These are phyloP conservation scores for Pseudoscleropodium purum DNA, from an alignment of 225 moss, liverwort and hornwort species.

Conservation along the genomic window DNA sequence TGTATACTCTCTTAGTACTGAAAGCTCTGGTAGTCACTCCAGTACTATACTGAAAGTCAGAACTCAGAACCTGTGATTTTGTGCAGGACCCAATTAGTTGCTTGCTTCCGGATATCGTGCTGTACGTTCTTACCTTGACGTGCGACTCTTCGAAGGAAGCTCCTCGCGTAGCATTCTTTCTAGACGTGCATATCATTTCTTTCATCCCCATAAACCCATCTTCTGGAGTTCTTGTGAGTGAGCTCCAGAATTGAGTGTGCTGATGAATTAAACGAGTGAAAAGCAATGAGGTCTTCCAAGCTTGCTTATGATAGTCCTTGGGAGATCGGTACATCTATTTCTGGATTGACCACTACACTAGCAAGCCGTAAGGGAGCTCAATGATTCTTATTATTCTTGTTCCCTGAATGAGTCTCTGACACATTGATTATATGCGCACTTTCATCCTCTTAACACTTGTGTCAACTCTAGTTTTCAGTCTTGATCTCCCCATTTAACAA, in stretches of 20 bases:
- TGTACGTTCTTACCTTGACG: background rate
- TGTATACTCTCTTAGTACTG: background rate
- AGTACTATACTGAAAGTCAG: background rate
- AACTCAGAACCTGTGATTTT: slow-evolving; percentile 1
- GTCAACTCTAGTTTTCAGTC: background rate
- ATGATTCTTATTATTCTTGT: background rate
- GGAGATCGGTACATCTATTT: background rate
- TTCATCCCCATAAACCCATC: background rate
- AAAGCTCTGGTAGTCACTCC: background rate
- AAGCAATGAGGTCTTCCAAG: background rate
- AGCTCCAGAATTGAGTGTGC: background rate
- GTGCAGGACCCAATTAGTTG: slow-evolving; percentile 19
- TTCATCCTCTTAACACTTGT: background rate
- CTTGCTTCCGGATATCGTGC: slow-evolving; percentile 2
- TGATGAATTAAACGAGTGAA: slow-evolving; percentile 8
- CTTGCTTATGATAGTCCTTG: background rate
- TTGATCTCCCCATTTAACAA: background rate
- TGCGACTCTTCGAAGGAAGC: slow-evolving; percentile 9
- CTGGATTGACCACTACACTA: background rate
- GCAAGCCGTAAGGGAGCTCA: background rate
- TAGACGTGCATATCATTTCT: background rate
- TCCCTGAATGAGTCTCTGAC: slow-evolving; percentile 1
- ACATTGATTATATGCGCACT: background rate
- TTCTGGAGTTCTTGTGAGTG: background rate
- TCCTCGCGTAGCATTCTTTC: slow-evolving; percentile 1